A percentile compares a stretch with the other conserved stretches of the same genome.
phyloP scores from a whole-genome alignment of 1,284 basidiomycete genomes.

The Crepidotus sp. region DNA sequence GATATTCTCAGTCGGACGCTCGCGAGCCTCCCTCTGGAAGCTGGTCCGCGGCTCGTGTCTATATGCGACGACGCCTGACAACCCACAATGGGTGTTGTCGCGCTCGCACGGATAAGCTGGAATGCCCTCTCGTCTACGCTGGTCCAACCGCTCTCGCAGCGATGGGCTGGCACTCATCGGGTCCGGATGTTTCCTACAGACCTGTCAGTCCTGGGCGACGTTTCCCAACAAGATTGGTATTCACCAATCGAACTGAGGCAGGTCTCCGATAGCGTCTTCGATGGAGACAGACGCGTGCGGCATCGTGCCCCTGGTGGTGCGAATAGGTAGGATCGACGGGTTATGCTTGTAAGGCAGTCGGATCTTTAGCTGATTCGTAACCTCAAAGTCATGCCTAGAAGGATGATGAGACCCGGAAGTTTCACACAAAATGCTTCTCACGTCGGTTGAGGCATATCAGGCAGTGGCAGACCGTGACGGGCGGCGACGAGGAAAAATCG shows the following conservation, averaged over 20 bases:
- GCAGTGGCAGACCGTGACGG: constrained; percentile 40
- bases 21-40: constrained; percentile 40
- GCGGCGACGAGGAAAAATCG: constrained; percentile 68
- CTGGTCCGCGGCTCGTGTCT: constrained; percentile 38
- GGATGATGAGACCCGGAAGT: background rate
- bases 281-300: constrained; percentile 48
- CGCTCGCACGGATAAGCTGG: constrained; percentile 31
- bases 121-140: constrained; percentile 20
- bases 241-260: constrained; percentile 68
- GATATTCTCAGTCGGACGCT: constrained; percentile 34
- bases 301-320: constrained; percentile 37
- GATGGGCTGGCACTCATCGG: constrained; percentile 13
- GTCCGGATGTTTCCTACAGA: constrained; percentile 34
- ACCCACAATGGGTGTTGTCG: constrained; percentile 35
- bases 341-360: constrained; percentile 30
- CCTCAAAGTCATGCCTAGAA: constrained; percentile 44
- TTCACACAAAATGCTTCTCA: background rate
- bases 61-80: constrained; percentile 30
- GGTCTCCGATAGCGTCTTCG: constrained; percentile 59
- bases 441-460: constrained; percentile 58
- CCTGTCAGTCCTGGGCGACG: background rate
- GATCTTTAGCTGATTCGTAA: constrained; percentile 36
- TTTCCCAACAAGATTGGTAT: background rate
- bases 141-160: constrained; percentile 17
- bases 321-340: constrained; percentile 35